Conservation (phyloP, 164 flowering plant species). For the Chimonanthus salicifolius region DNA sequence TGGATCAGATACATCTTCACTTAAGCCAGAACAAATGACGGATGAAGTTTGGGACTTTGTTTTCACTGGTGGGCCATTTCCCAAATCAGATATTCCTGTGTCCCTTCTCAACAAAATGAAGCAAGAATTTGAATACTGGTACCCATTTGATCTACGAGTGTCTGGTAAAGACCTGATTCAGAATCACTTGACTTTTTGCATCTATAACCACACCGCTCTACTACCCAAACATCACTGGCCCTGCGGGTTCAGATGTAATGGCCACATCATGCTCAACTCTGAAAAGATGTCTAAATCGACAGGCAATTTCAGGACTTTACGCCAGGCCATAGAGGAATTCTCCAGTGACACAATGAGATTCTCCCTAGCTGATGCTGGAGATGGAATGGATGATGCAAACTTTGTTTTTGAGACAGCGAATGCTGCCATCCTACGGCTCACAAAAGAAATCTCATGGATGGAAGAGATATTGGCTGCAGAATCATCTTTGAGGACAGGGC, state of each 20-base stretch:
- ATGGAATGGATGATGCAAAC: slow-evolving; percentile 95
- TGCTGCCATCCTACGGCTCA: slow-evolving; percentile 77
- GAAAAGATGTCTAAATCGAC: slow-evolving; percentile 98
- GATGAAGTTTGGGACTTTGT: slow-evolving; percentile 89
- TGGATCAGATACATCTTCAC: slow-evolving; percentile 40
- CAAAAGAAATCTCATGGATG: slow-evolving; percentile 88
- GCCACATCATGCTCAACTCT: slow-evolving; percentile 85
- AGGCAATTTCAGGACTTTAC: slow-evolving; percentile 81
- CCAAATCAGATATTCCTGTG: slow-evolving; percentile 37
- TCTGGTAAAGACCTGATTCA: slow-evolving; percentile 95
- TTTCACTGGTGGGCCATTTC: slow-evolving; percentile 55
- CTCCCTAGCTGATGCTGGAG: slow-evolving; percentile 90
- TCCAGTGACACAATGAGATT: slow-evolving; percentile 93
- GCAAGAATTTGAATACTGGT: slow-evolving; percentile 95
- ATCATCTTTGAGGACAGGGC: slow-evolving; percentile 49
- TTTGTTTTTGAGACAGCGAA: slow-evolving; percentile 89
- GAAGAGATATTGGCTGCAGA: slow-evolving; percentile 67
- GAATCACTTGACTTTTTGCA: slow-evolving; percentile 79
- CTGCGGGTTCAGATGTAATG: slow-evolving; percentile 78
- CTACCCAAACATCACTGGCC: slow-evolving; percentile 73
- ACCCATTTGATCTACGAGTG: slow-evolving; percentile 86
- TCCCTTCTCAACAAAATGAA: slow-evolving; percentile 67
- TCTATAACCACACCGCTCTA: slow-evolving; percentile 85
- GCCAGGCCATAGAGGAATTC: slow-evolving; percentile 80
- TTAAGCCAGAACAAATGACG: slow-evolving; percentile 70